Evolutionary conservation across 1,284 basidiomycete species (phyloP), one percentile per base, ranked within the genome.

Genomic region (Malassezia sp.): DNA sequence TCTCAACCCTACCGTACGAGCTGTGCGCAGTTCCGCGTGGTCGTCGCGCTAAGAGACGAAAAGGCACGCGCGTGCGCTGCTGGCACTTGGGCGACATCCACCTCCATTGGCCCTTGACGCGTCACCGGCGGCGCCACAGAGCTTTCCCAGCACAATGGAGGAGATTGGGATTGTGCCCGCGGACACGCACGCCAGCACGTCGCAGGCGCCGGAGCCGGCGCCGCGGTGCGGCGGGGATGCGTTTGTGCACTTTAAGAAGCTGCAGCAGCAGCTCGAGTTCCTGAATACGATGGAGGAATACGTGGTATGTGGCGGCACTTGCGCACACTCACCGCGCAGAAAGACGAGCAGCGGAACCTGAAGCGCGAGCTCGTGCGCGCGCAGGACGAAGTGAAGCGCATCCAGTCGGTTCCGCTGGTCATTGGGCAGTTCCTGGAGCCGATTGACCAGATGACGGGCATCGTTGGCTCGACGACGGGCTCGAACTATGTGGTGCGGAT

Each of bases 371-470:
- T 97, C 49, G 84, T 97, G 56, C 84, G 93, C 51, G 93, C 93
- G 1, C 91, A 97, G 67, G 93, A 99, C 73, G 93, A 99, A 75
- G 93, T 99, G 62, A 96, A 96, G 75, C 84, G 93, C 46, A 99
- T 99, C 69, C 90, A 99, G 74, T 88, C 86, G 38, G 93, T 97
- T 3, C 93, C 93, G 0, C 81, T 99, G n/a, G 93, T 99, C 64
- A 99, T 99, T 62, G 93, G 93, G 41, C 93, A 99, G 72, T 99
- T 99, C 76, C 79, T 97, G 33, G 93, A 99, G 73, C 86, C 93
- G 44, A 96, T 99, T 71, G 93, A 99, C 75, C 87, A 96, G 71
- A 82, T 85, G 66, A 89, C 91, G 17, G 90, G 85, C 50, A 99
- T 99, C 57, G 93, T 97, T 17, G 93, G 91, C 29, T 90, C 86